Percentiles rank a stretch among this genome's conserved stretches.
phyloP scores from a whole-genome alignment of 2,329 filamentous ascomycete genomes.

The Pseudogymnoascus sp. region DNA sequence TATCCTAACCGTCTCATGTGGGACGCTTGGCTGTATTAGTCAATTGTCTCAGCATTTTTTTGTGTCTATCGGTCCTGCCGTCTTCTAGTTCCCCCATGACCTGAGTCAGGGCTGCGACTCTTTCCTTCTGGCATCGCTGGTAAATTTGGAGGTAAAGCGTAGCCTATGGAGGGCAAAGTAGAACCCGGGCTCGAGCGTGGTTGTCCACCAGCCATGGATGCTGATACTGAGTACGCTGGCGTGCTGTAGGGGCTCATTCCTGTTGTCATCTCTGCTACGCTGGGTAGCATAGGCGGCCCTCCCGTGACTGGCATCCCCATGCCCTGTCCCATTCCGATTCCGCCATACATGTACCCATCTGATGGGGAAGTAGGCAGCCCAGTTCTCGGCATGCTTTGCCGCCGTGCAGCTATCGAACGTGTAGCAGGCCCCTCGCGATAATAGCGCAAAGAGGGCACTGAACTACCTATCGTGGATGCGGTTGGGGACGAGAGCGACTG shows the following conservation, averaged over 20 bases:
- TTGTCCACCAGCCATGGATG: slow-evolving; percentile 21
- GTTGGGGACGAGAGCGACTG: slow-evolving; percentile 20
- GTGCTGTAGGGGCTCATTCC: slow-evolving; percentile 54
- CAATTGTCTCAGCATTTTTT: not conserved
- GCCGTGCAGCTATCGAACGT: slow-evolving; percentile 25
- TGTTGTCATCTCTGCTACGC: slow-evolving; percentile 56
- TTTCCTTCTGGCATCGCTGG: not conserved
- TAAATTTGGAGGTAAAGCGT: slow-evolving; percentile 3
- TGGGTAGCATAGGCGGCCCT: slow-evolving; percentile 42
- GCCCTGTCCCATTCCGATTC: slow-evolving; percentile 18
- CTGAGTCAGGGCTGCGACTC: not conserved
- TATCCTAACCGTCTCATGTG: not conserved
- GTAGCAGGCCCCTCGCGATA: slow-evolving; percentile 10
- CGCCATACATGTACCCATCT: slow-evolving; percentile 5
- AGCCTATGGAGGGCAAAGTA: slow-evolving; percentile 28
- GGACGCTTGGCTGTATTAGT: not conserved
- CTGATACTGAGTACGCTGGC: slow-evolving; percentile 43
- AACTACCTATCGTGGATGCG: slow-evolving; percentile 11
- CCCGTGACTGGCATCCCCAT: slow-evolving; percentile 22
- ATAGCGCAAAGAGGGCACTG: not conserved
- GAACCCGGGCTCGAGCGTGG: slow-evolving; percentile 35
- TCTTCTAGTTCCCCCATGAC: slow-evolving; percentile 1
- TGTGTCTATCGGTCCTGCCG: slow-evolving; percentile 2
- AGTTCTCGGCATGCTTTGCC: slow-evolving; percentile 28
- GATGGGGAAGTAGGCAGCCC: slow-evolving; percentile 27